Evolutionary conservation across 768 basidiomycete species (phyloP).

Genomic region (Symmetrospora coprosmae): DNA sequence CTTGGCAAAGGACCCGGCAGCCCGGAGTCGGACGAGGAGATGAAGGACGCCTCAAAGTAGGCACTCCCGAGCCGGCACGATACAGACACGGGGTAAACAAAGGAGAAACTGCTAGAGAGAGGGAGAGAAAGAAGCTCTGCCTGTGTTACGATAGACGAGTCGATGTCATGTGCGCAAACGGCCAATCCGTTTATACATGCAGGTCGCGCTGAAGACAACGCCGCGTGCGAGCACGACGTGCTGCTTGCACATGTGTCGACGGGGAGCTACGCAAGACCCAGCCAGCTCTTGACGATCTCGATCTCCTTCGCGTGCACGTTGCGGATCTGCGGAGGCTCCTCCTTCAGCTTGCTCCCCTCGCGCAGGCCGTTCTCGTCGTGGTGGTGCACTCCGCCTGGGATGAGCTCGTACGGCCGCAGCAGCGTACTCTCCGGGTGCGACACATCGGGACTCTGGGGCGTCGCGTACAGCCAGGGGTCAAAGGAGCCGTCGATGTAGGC

Average conservation of each 20-base stretch:
- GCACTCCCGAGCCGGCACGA: no score
- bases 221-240: no score
- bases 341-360: conserved; percentile 45
- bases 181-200: no score
- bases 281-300: conserved; percentile 63
- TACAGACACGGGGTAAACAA: conserved; percentile 2
- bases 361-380: conserved; percentile 59
- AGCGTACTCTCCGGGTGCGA: conserved; percentile 55
- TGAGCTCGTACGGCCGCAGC: conserved; percentile 67
- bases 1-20: no score
- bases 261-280: conserved; percentile 35
- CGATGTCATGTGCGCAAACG: no score
- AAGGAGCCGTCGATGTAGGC: conserved; percentile 31
- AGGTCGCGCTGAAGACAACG: no score
- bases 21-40: no score
- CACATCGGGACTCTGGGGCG: conserved; percentile 40
- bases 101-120: not conserved
- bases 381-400: conserved; percentile 52
- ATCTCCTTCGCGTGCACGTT: conserved; percentile 70
- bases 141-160: not conserved
- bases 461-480: conserved; percentile 31
- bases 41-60: no score
- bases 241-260: no score
- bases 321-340: conserved; percentile 53
- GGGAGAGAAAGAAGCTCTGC: not conserved